Evolutionary conservation across 805 yeast species (phyloP), one percentile per base, ranked within the genome.

Genomic region (Ogataea naganishii): DNA sequence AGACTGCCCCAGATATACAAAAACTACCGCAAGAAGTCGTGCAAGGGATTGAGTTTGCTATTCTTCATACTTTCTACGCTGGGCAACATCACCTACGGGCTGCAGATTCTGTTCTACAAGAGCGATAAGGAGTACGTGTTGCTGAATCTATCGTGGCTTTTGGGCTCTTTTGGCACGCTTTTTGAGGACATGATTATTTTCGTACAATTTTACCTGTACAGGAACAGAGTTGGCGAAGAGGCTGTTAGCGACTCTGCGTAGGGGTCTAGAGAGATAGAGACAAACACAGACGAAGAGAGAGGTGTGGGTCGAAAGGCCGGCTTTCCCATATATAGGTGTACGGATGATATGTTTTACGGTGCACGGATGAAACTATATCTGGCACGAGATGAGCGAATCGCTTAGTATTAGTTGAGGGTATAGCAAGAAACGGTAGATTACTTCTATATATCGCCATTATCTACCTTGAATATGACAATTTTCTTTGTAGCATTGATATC

Each of bases 1-100:
- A 60, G 85, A 40, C 29, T 54, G 20, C 98, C 98, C 0, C 98
- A 89, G 55, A 80, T 89, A 31, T 58, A 70, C 34, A 94, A 82
- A 48, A 89, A 89, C 56, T 72, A 76, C 51, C 62, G 62, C 27
- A 71, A 95, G 40, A 74, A 77, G 45, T 80, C 95, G 4, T 86
- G 86, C 32, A 69, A 73, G 33, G 97, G 97, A 2, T 77, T 92
- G 43, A 80, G 95, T 33, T 70, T 89, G 38, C 69, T 84, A 30
- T 82, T 81, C 55, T 80, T 81, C 58, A 53, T 81, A 40, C 74
- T 80, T 39, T 78, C 88, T 18, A 69, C 80, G 7, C 58, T 80
- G 43, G 94, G 92, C 13, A 81, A 81, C 50, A 46, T 80, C 38
- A 76, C 89, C 4, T 82, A 79, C 44, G 82, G 86, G 14, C 69